Percentiles rank a stretch among this genome's conserved stretches.
phyloP scores from a whole-genome alignment of 495 filamentous ascomycete species.

The Xanthoparmelia taractica region DNA sequence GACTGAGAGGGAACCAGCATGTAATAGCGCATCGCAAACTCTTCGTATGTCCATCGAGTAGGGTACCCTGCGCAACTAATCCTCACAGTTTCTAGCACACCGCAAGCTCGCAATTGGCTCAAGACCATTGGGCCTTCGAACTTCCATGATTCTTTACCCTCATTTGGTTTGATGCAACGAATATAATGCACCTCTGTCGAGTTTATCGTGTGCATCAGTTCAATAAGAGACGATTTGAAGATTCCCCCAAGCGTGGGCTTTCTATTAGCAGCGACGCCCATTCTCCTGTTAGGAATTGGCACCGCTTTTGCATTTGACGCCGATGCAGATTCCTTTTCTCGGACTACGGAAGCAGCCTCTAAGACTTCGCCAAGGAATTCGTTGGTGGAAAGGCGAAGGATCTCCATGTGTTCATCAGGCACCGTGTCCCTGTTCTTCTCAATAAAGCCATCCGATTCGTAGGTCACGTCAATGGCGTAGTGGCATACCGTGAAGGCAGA shows the following conservation, averaged over 20 bases:
- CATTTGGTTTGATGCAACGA: constrained; percentile 98
- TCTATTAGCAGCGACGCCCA: constrained; percentile 83
- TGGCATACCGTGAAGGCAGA: constrained; percentile 98
- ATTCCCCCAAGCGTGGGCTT: constrained; percentile 97
- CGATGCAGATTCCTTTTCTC: constrained; percentile 79
- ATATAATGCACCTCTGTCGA: constrained; percentile 99
- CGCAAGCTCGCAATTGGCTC: constrained; percentile 92
- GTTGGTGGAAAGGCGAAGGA: constrained; percentile 78
- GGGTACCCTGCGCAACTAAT: constrained; percentile 98
- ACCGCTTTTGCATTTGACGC: constrained; percentile 61
- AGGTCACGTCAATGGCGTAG: constrained; percentile 97
- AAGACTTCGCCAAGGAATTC: constrained; percentile 78
- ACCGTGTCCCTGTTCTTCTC: constrained; percentile 99
- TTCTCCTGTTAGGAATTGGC: constrained; percentile 64
- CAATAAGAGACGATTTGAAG: constrained; percentile 96
- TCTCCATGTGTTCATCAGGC: constrained; percentile 94
- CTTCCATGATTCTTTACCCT: constrained; percentile 93
- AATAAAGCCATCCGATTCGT: constrained; percentile 99
- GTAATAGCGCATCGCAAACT: constrained; percentile 96
- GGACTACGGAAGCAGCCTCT: constrained; percentile 71
- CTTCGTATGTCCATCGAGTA: constrained; percentile 97
- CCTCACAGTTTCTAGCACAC: constrained; percentile 96
- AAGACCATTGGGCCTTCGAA: constrained; percentile 99
- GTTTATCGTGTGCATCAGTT: constrained; percentile 96
- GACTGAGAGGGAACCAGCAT: constrained; percentile 88